A percentile compares a stretch with the other conserved stretches of the same genome.
These are phyloP conservation scores for Cutaneotrichosporon cyanovorans DNA, from an alignment of 1,284 basidiomycete species.

Conservation along the genomic window DNA sequence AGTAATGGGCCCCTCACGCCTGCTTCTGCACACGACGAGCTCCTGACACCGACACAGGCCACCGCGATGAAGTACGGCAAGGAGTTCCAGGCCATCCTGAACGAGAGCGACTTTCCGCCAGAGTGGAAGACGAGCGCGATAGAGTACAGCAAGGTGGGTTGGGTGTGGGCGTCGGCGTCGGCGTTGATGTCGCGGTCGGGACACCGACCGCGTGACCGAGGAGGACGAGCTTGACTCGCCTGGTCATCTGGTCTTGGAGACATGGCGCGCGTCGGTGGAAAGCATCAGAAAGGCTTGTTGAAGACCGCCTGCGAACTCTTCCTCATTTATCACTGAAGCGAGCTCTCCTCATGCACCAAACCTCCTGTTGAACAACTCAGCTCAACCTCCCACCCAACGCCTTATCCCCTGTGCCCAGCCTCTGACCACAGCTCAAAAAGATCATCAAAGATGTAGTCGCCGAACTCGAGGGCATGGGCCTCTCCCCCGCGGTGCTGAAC, in stretches of 20 bases:
- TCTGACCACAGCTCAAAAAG: slow-evolving; percentile 67
- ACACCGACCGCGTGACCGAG: background rate
- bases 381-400: no score
- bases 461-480: slow-evolving; percentile 71
- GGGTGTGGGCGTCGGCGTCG: background rate
- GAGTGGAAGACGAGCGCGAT: slow-evolving; percentile 57
- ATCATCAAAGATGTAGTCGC: slow-evolving; percentile 77
- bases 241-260: background rate
- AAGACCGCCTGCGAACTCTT: no score
- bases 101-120: slow-evolving; percentile 43
- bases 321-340: no score
- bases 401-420: background rate
- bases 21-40: background rate
- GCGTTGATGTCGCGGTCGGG: background rate
- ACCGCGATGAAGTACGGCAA: slow-evolving; percentile 44
- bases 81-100: slow-evolving; percentile 45
- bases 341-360: no score
- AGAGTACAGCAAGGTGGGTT: slow-evolving; percentile 69
- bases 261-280: background rate
- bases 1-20: background rate
- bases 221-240: no score
- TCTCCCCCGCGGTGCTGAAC: slow-evolving; percentile 57
- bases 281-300: background rate
- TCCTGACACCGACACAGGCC: background rate
- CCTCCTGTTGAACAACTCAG: no score